Conservation (phyloP, 2,329 filamentous ascomycete genomes). For the Aspergillus flavus region DNA sequence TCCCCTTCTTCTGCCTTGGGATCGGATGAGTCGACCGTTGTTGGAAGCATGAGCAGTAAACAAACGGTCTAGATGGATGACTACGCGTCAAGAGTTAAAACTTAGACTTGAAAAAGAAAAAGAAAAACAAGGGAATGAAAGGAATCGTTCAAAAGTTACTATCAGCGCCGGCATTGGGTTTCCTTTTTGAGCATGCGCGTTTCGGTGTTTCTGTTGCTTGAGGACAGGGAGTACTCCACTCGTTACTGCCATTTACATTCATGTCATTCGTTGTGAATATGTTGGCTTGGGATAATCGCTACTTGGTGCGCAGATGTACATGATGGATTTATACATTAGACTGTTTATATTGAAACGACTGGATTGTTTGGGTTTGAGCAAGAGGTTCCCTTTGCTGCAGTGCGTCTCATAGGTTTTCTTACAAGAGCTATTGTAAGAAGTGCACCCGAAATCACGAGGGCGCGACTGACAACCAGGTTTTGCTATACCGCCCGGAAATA, state of each 20-base stretch:
- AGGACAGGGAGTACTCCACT: slow-evolving; percentile 8
- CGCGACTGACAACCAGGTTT: background rate
- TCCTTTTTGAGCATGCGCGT: slow-evolving; percentile 27
- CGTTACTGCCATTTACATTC: slow-evolving; percentile 5
- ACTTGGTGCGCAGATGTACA: background rate
- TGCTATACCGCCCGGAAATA: background rate
- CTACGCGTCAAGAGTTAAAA: background rate
- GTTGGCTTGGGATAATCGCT: background rate
- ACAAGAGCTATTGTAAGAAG: background rate
- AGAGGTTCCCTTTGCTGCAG: background rate
- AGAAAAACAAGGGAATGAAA: slow-evolving; percentile 13
- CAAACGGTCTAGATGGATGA: slow-evolving; percentile 20
- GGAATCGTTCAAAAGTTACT: slow-evolving; percentile 6
- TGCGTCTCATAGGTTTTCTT: background rate
- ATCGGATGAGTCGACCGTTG: slow-evolving; percentile 28
- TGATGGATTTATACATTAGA: background rate
- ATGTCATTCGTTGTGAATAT: slow-evolving; percentile 7
- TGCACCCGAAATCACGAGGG: background rate
- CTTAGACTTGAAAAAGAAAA: slow-evolving; percentile 3
- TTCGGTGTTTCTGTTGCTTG: slow-evolving; percentile 28
- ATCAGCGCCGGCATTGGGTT: slow-evolving; percentile 19
- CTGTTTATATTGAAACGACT: background rate
- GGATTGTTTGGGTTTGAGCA: background rate
- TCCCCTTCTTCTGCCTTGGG: slow-evolving; percentile 14
- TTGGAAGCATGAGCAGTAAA: slow-evolving; percentile 24